Evolutionary conservation across 495 filamentous ascomycete genomes (phyloP).

Genomic region (Entonaema liquescens): DNA sequence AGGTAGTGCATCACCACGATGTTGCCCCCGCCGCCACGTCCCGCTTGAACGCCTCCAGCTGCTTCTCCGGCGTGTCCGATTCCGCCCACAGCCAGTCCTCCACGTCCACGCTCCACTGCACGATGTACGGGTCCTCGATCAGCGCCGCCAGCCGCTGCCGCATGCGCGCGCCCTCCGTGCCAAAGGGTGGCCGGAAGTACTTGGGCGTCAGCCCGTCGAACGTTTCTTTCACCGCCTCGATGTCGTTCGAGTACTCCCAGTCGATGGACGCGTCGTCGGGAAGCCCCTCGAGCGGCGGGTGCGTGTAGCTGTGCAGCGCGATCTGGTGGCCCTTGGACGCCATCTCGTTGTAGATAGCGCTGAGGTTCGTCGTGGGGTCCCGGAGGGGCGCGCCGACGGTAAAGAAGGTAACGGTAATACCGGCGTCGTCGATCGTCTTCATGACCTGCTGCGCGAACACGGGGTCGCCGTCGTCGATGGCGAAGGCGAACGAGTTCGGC

Average conservation of each 20-base stretch:
- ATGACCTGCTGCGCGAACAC: conserved; percentile 69
- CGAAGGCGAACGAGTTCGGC: conserved; percentile 80
- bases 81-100: conserved; percentile 82
- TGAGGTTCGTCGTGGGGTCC: conserved; percentile 67
- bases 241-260: conserved; percentile 72
- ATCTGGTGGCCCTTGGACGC: conserved; percentile 73
- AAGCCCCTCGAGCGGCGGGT: conserved; percentile 77
- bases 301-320: conserved; percentile 77
- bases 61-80: conserved; percentile 71
- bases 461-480: conserved; percentile 81
- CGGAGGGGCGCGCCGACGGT: conserved; percentile 73
- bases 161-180: conserved; percentile 76
- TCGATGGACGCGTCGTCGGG: conserved; percentile 67
- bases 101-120: conserved; percentile 80
- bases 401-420: conserved; percentile 79
- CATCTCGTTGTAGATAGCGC: conserved; percentile 73
- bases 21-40: conserved; percentile 73
- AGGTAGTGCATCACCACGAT: conserved; percentile 83
- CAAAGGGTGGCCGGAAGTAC: conserved; percentile 83
- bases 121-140: conserved; percentile 61
- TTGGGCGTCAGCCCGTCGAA: conserved; percentile 53
- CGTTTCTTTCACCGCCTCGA: conserved; percentile 62
- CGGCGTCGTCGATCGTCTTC: conserved; percentile 68
- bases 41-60: conserved; percentile 76
- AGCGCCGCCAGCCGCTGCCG: conserved; percentile 67